A percentile compares a stretch with the other conserved stretches of the same genome.
Evolutionary conservation across 148 eudicot species (phyloP).

Genomic region (Nyssa sinensis): DNA sequence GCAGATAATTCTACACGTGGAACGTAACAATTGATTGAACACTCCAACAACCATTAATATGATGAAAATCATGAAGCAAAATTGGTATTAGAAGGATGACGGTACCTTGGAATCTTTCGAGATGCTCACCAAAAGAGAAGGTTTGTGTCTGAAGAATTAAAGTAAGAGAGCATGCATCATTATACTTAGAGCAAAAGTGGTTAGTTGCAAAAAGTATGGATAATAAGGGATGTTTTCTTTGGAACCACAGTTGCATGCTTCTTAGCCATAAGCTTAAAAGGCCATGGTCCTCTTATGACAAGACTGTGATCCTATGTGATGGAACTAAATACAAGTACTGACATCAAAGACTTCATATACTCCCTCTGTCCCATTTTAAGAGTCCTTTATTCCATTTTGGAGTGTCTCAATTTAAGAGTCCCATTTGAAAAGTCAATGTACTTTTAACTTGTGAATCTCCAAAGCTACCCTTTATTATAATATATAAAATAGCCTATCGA

Average conservation of each 20-base stretch:
- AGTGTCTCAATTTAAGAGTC: too few species aligned
- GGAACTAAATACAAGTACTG: not conserved
- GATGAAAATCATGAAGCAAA: not conserved
- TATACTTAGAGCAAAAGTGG: not conserved
- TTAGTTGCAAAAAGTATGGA: conserved; percentile 4
- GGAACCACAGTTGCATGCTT: not conserved
- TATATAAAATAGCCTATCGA: too few species aligned
- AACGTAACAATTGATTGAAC: not conserved
- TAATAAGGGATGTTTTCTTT: not conserved
- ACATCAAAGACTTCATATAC: too few species aligned
- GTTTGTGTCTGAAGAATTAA: conserved; percentile 59
- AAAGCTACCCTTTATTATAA: too few species aligned
- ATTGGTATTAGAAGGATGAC: not conserved
- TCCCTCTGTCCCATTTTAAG: too few species aligned
- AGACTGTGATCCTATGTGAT: not conserved
- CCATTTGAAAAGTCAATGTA: too few species aligned
- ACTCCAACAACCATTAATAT: not conserved
- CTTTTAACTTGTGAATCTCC: too few species aligned
- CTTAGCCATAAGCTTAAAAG: too few species aligned
- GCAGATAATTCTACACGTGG: not conserved
- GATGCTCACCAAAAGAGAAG: conserved; percentile 70
- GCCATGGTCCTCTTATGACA: not conserved
- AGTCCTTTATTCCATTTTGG: too few species aligned
- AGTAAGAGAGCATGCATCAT: conserved; percentile 5
- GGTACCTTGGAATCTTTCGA: conserved; percentile 75